These are phyloP conservation scores for Penicillium sp. DNA, from an alignment of 2,329 filamentous ascomycete species.

Conservation along the genomic window DNA sequence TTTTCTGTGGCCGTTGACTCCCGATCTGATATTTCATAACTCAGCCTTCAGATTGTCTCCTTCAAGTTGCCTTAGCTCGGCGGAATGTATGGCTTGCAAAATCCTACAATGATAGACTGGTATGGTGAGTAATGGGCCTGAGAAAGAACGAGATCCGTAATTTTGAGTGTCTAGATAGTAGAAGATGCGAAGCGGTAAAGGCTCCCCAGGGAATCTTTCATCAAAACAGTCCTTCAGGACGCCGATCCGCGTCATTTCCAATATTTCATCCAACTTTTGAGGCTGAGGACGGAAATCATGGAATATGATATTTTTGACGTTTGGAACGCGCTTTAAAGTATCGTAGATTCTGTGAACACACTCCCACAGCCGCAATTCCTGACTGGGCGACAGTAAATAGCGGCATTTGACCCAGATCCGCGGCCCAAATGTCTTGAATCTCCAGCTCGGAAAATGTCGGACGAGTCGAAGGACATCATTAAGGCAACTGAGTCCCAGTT, in stretches of 20 bases:
- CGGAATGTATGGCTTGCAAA: neutral
- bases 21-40: neutral
- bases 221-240: neutral
- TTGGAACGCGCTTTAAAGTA: neutral
- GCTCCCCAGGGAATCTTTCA: neutral
- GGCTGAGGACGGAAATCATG: neutral
- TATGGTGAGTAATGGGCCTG: neutral
- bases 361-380: neutral
- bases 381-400: neutral
- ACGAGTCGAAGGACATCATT: neutral
- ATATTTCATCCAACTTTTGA: neutral
- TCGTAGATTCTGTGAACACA: neutral
- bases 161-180: neutral
- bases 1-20: too few species aligned
- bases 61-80: neutral
- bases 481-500: neutral
- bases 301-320: neutral
- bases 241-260: neutral
- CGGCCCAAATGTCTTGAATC: neutral
- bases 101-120: neutral
- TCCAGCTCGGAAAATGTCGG: neutral
- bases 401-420: neutral
- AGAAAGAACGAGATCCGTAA: neutral
- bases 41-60: neutral
- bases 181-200: neutral